Evolutionary conservation across 2,329 filamentous ascomycete genomes (phyloP).

Genomic region (Dothistroma septosporum): DNA sequence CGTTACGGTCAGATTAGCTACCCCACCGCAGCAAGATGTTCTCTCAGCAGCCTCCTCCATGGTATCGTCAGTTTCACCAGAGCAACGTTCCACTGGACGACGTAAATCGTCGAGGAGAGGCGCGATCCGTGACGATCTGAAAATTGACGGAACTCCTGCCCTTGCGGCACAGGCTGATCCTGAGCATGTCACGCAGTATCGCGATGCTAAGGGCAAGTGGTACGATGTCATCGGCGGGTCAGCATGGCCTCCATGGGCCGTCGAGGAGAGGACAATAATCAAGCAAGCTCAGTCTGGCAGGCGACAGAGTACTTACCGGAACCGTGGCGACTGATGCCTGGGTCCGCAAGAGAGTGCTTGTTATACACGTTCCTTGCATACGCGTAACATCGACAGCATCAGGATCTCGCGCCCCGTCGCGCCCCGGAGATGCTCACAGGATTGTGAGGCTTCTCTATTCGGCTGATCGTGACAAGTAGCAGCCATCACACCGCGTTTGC

Average conservation of each 20-base stretch:
- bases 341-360: not conserved
- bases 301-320: constrained; percentile 5
- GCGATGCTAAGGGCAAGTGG: constrained; percentile 16
- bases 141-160: constrained; percentile 13
- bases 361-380: not conserved
- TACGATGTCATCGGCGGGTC: constrained; percentile 11
- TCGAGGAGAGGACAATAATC: constrained; percentile 13
- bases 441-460: too few species aligned
- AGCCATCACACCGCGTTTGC: too few species aligned
- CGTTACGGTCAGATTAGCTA: constrained; percentile 1
- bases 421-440: too few species aligned
- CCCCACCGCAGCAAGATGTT: constrained; percentile 1
- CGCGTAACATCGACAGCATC: too few species aligned
- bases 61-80: not conserved
- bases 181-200: constrained; percentile 11
- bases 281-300: not conserved
- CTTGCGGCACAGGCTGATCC: constrained; percentile 14
- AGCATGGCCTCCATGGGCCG: constrained; percentile 17
- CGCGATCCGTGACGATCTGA: constrained; percentile 12
- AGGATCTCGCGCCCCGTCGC: too few species aligned
- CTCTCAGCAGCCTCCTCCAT: not conserved
- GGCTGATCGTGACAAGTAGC: too few species aligned
- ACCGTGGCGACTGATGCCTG: not conserved
- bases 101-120: constrained; percentile 2
- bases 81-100: not conserved